phyloP scores from a whole-genome alignment of 352 stramenopile genomes.

The Phytophthora pinifolia region DNA sequence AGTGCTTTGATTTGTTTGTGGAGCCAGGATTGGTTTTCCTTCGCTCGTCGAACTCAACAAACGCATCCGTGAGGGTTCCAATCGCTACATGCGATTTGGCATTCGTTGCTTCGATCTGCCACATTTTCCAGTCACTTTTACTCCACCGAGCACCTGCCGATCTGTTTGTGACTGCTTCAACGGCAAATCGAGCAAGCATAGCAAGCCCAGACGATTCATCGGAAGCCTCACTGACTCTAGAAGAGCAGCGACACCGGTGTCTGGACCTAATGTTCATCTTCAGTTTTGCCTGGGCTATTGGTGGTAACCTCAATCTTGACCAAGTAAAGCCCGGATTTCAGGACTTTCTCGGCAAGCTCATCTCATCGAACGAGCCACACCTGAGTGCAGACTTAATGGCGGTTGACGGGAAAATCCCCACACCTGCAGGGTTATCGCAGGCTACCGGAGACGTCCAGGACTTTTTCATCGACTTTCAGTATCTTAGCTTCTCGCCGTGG shows the following conservation, averaged over 20 bases:
- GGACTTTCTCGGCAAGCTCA: conserved; percentile 46
- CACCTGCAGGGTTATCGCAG: conserved; percentile 39
- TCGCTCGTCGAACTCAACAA: conserved; percentile 17
- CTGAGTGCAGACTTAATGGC: conserved; percentile 51
- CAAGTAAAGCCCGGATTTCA: conserved; percentile 42
- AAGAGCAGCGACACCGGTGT: conserved; percentile 52
- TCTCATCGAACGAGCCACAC: conserved; percentile 48
- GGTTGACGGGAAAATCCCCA: conserved; percentile 55
- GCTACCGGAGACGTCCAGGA: conserved; percentile 62
- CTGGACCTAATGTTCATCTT: conserved; percentile 72
- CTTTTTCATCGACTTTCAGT: conserved; percentile 66
- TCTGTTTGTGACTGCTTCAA: conserved; percentile 32
- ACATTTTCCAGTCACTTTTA: conserved; percentile 62
- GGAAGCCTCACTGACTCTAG: conserved; percentile 26
- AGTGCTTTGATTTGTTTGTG: conserved; percentile 69
- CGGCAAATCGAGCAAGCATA: neutral
- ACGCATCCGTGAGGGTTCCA: conserved; percentile 26
- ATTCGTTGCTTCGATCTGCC: conserved; percentile 54
- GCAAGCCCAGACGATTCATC: conserved; percentile 17
- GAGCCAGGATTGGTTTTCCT: conserved; percentile 55
- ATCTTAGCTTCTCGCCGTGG: conserved; percentile 69
- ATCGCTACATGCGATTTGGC: conserved; percentile 50
- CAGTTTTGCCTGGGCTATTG: conserved; percentile 74
- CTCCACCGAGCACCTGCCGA: conserved; percentile 37
- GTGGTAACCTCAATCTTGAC: conserved; percentile 57